Evolutionary conservation across 352 stramenopile species (phyloP).

Genomic region (Phytophthora nicotianae): DNA sequence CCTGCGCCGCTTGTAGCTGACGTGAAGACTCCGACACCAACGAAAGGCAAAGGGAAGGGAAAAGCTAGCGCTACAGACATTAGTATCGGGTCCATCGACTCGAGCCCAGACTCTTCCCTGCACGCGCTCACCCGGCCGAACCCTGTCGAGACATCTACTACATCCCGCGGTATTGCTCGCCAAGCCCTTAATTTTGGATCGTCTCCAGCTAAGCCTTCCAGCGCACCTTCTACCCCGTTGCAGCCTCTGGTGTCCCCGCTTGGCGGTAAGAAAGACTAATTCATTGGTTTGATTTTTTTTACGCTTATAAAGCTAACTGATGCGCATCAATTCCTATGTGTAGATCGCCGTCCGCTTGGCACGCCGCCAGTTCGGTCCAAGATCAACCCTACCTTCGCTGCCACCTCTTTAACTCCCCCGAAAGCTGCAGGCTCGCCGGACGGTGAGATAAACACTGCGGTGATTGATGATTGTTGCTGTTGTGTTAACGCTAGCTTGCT

Average conservation of each 20-base stretch:
- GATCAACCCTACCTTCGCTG: conserved; percentile 57
- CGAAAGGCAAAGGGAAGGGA: conserved; percentile 25
- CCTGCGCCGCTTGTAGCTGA: conserved; percentile 1
- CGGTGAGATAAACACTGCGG: conserved; percentile 33
- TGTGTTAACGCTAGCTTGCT: conserved; percentile 6
- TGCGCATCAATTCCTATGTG: conserved; percentile 24
- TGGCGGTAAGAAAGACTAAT: conserved; percentile 45
- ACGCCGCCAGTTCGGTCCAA: conserved; percentile 49
- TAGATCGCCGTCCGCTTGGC: conserved; percentile 49
- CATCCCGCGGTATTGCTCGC: conserved; percentile 35
- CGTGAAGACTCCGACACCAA: conserved; percentile 25
- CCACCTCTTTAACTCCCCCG: conserved; percentile 29
- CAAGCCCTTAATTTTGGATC: conserved; percentile 59
- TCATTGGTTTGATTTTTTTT: conserved; percentile 30
- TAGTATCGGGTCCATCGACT: conserved; percentile 55
- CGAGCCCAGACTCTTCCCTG: conserved; percentile 42
- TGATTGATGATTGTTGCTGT: background rate
- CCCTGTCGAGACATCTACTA: conserved; percentile 22
- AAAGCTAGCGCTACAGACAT: conserved; percentile 23
- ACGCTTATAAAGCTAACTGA: conserved; percentile 31
- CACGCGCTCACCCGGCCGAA: conserved; percentile 49
- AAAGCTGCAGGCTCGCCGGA: conserved; percentile 41
- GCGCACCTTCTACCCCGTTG: conserved; percentile 25
- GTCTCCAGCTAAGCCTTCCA: conserved; percentile 35
- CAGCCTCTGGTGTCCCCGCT: conserved; percentile 45